Evolutionary conservation across 1,284 basidiomycete species (phyloP).

Genomic region (Tranzscheliella williamsii): DNA sequence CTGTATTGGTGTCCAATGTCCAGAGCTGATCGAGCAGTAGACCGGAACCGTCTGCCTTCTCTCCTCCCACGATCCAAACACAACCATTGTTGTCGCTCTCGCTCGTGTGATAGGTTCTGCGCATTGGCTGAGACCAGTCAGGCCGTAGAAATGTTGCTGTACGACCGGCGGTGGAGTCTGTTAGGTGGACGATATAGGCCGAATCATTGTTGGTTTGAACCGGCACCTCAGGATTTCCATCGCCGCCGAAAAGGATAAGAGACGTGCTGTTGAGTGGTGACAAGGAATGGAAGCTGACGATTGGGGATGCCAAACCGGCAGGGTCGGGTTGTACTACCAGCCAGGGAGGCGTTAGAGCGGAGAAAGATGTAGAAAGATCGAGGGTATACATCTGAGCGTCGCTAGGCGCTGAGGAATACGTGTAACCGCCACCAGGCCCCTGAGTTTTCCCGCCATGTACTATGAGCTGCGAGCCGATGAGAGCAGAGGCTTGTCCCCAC

Average conservation of each 20-base stretch:
- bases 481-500: conserved; percentile 53
- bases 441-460: conserved; percentile 55
- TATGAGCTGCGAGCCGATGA: conserved; percentile 33
- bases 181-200: conserved; percentile 36
- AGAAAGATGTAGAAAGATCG: conserved; percentile 36
- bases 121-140: conserved; percentile 48
- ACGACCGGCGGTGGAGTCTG: conserved; percentile 6
- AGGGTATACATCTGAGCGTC: conserved; percentile 40
- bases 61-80: conserved; percentile 48
- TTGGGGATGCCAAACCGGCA: conserved; percentile 8
- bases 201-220: conserved; percentile 50
- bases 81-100: conserved; percentile 30
- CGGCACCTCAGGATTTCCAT: conserved; percentile 19
- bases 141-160: conserved; percentile 10
- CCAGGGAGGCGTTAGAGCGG: conserved; percentile 41
- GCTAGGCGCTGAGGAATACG: conserved; percentile 46
- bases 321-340: conserved; percentile 3
- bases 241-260: conserved; percentile 51
- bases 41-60: conserved; percentile 49
- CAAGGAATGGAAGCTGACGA: conserved; percentile 48
- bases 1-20: conserved; percentile 10
- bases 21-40: conserved; percentile 38
- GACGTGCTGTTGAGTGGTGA: conserved; percentile 36
- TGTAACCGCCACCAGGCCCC: conserved; percentile 45
- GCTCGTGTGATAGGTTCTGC: conserved; percentile 43